phyloP scores from a whole-genome alignment of 164 flowering plant genomes.

The Chloranthus sessilifolius region DNA sequence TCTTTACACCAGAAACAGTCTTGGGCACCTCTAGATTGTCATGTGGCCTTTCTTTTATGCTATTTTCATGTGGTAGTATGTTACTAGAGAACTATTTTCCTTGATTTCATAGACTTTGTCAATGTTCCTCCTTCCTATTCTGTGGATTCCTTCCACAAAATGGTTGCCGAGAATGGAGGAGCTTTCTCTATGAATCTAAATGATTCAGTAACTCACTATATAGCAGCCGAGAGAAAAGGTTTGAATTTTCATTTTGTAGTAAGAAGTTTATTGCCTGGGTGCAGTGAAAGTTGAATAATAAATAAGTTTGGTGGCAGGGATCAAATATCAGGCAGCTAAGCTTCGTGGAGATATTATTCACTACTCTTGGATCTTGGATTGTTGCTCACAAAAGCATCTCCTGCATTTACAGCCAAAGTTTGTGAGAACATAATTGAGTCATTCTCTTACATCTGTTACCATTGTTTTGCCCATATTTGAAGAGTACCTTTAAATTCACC shows the following conservation, averaged over 20 bases:
- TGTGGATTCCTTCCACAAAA: conserved; percentile 72
- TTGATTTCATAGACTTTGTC: conserved; percentile 71
- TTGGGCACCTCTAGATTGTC: too few species aligned
- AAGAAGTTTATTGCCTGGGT: neutral
- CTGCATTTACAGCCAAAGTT: conserved; percentile 81
- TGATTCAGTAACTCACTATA: conserved; percentile 79
- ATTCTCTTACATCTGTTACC: neutral
- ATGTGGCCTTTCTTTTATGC: neutral
- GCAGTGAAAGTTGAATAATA: neutral
- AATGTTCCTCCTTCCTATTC: conserved; percentile 68
- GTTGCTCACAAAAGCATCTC: conserved; percentile 69
- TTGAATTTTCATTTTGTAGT: conserved; percentile 20
- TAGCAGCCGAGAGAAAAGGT: conserved; percentile 92
- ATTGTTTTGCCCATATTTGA: too few species aligned
- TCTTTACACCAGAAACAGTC: too few species aligned
- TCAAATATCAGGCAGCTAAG: conserved; percentile 89
- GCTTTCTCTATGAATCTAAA: conserved; percentile 91
- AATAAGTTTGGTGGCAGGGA: conserved; percentile 41
- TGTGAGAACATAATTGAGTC: conserved; percentile 7
- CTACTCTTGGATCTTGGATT: conserved; percentile 85
- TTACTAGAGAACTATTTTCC: conserved; percentile 16
- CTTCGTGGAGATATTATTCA: conserved; percentile 81
- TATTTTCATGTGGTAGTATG: neutral
- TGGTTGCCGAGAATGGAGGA: conserved; percentile 92
- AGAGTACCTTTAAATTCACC: too few species aligned